Percentiles rank a stretch among this genome's conserved stretches.
These are phyloP conservation scores for Xylariomycetidae sp. DNA, from an alignment of 2,329 filamentous ascomycete species.

Conservation along the genomic window DNA sequence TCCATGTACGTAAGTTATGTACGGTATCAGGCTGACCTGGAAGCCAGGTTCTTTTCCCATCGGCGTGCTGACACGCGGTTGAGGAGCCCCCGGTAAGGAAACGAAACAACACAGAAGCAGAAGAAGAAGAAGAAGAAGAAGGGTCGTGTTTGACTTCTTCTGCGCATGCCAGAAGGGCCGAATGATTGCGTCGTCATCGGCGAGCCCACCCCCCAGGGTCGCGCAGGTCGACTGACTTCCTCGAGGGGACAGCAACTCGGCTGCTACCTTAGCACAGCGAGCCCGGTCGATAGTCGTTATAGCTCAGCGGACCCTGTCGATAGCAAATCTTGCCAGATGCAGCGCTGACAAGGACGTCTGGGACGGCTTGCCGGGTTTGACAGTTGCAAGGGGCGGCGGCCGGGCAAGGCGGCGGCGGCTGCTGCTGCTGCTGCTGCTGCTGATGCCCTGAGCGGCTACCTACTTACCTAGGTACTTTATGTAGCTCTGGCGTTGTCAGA, in stretches of 20 bases:
- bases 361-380: conserved; percentile 1
- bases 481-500: no score
- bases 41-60: background rate
- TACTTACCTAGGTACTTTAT: no score
- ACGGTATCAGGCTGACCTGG: background rate
- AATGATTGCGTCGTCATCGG: background rate
- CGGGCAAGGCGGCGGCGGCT: background rate
- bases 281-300: conserved; percentile 1
- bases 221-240: background rate
- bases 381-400: background rate
- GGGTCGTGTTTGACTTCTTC: background rate
- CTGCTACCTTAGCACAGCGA: background rate
- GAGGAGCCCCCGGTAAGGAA: no score
- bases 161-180: background rate
- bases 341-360: background rate
- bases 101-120: no score
- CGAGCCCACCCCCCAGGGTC: background rate
- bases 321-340: background rate
- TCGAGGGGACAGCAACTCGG: conserved; percentile 2
- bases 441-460: no score
- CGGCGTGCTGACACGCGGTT: background rate
- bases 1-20: background rate
- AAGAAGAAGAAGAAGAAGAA: no score
- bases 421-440: background rate
- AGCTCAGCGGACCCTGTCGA: background rate